Conservation (phyloP, 495 filamentous ascomycete genomes). For the Lasiosphaeria hispida region DNA sequence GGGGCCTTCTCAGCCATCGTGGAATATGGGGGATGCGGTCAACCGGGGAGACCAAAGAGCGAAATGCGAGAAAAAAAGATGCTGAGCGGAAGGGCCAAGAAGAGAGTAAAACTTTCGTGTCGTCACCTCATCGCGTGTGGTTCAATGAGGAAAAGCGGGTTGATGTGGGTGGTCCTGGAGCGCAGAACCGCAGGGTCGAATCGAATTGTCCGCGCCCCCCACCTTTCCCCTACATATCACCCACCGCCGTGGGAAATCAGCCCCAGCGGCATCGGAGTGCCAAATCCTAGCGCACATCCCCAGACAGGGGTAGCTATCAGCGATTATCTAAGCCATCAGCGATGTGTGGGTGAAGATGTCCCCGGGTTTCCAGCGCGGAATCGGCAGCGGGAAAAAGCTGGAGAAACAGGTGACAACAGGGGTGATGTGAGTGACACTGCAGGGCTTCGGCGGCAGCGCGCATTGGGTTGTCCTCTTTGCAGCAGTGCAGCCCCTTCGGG, state of each 20-base stretch:
- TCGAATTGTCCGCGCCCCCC: too few species aligned
- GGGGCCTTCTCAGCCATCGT: conserved; percentile 35
- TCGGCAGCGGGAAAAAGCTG: too few species aligned
- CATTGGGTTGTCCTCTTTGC: too few species aligned
- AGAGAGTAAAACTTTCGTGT: conserved; percentile 14
- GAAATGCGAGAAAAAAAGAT: conserved; percentile 1
- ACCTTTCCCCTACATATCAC: not conserved
- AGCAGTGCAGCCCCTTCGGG: too few species aligned
- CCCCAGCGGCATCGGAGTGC: not conserved
- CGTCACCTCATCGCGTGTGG: conserved; percentile 5
- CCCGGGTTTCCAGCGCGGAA: too few species aligned
- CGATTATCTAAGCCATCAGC: too few species aligned
- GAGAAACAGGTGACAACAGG: too few species aligned
- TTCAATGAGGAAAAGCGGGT: conserved; percentile 1
- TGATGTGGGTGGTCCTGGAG: conserved; percentile 5
- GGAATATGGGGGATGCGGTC: not conserved
- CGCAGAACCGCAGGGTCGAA: not conserved
- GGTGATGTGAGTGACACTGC: too few species aligned
- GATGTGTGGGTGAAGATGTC: too few species aligned
- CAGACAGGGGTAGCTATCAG: not conserved
- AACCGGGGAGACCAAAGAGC: not conserved
- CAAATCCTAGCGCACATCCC: not conserved
- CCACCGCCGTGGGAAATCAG: too few species aligned
- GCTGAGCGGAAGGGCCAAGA: conserved; percentile 8
- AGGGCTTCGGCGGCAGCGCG: too few species aligned